Evolutionary conservation across 2,329 filamentous ascomycete species (phyloP), one percentile per base, ranked within the genome.

Genomic region (Monilinia fructicola): DNA sequence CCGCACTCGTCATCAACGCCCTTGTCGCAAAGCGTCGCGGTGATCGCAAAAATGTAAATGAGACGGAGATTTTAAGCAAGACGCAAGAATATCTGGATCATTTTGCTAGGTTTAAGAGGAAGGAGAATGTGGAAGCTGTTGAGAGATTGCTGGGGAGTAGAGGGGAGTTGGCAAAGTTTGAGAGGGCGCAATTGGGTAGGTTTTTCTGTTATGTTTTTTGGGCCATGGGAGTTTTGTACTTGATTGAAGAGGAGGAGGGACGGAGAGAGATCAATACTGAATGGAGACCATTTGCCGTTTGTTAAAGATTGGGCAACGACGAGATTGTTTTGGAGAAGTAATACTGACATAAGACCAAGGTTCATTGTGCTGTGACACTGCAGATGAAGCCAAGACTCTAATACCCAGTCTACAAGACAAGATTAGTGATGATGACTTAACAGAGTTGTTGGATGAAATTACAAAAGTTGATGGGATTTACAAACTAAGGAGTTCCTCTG

Each of bases 331-430:
- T 7, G 10, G 14, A 31, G 38, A 64, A 35, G 18, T 3, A 55
- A 44, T 55, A 18, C 63, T 65, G 56, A 65, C 46, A 23, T 40
- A 21, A 31, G n/a, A n/a, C 46, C 46, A 75, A 72, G 93, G 93
- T 44, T 96, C 92, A 42, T 83, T 99, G 50, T 97, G 93, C 79
- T 97, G 93, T 77, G 93, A 96, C 74, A 90, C 88, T 54, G 90
- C 92, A 67, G 95, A 99, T 76, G 96, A 99, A 80, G 95, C 95
- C 68, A 97, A 97, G 81, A 97, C 92, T 11, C 84, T 99, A 67
- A 96, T 99, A 70, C 96, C 95, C 1, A 97, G 86, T 67, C 79
- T 99, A 61, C 85, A 88, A 73, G 89, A 93, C 78, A 99, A 99
- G 81, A 96, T 98, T 75, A 85, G 85, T 69, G 94, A 98, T 77